Conservation (phyloP, 2,329 filamentous ascomycete genomes). For the Colletotrichum camelliae region DNA sequence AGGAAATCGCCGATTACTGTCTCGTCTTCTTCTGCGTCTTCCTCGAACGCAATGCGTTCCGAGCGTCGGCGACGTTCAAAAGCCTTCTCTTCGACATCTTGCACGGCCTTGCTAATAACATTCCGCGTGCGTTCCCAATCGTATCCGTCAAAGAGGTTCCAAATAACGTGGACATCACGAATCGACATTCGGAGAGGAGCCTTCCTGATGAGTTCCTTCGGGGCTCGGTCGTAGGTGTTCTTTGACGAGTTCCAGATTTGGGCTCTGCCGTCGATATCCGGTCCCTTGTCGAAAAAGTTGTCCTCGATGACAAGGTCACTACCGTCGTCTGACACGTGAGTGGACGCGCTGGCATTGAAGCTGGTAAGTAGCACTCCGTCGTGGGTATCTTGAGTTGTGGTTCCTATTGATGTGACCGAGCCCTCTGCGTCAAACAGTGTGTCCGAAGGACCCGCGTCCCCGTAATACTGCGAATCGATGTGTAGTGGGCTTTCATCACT, state of each 20-base stretch:
- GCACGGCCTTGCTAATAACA: constrained; percentile 84
- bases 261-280: constrained; percentile 68
- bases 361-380: constrained; percentile 52
- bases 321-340: constrained; percentile 54
- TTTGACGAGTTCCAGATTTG: constrained; percentile 81
- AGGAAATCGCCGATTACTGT: constrained; percentile 92
- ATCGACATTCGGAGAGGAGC: constrained; percentile 81
- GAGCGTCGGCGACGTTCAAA: constrained; percentile 71
- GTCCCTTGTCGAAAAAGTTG: constrained; percentile 74
- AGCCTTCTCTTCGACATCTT: constrained; percentile 84
- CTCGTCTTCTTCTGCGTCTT: constrained; percentile 79
- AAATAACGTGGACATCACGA: constrained; percentile 90
- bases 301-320: constrained; percentile 76
- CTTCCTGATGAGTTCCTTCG: constrained; percentile 63
- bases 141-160: constrained; percentile 97
- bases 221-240: constrained; percentile 75
- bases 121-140: constrained; percentile 92
- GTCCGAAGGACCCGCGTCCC: constrained; percentile 47
- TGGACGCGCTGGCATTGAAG: constrained; percentile 34
- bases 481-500: constrained; percentile 40
- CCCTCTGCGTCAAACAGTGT: constrained; percentile 52
- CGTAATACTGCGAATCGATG: constrained; percentile 53
- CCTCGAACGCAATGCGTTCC: constrained; percentile 59
- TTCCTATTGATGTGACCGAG: constrained; percentile 43
- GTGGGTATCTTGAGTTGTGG: constrained; percentile 45